Conservation (phyloP, 179 eudicot genomes). For the Dionaea muscipula region DNA sequence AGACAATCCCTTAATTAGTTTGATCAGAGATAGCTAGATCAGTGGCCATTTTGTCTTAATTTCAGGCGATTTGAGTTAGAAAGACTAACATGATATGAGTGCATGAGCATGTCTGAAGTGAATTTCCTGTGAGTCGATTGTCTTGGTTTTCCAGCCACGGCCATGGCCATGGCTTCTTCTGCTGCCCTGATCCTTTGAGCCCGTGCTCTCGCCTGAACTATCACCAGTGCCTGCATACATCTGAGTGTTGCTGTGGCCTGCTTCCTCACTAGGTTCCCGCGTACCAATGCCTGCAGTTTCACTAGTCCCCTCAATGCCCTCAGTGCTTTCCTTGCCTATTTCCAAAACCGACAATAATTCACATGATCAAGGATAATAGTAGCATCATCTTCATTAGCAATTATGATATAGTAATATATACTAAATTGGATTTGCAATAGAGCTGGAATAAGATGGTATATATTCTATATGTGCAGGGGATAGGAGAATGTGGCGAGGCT, state of each 20-base stretch:
- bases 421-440: background rate
- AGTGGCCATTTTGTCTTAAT: too few relatives aligned
- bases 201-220: slow-evolving; percentile 73
- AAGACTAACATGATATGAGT: slow-evolving; percentile 40
- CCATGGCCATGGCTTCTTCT: slow-evolving; percentile 27
- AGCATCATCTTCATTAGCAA: too few relatives aligned
- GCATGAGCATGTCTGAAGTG: slow-evolving; percentile 33
- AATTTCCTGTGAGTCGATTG: slow-evolving; percentile 37
- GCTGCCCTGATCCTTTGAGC: slow-evolving; percentile 47
- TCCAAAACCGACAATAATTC: too few relatives aligned
- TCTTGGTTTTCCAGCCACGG: slow-evolving; percentile 12
- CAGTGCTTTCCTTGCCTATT: slow-evolving; percentile 86
- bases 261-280: slow-evolving; percentile 82
- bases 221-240: slow-evolving; percentile 79
- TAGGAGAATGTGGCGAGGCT: background rate
- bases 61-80: background rate
- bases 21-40: too few relatives aligned
- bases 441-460: too few relatives aligned
- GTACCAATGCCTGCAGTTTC: slow-evolving; percentile 84
- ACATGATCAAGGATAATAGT: too few relatives aligned
- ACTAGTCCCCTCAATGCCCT: slow-evolving; percentile 79
- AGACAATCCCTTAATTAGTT: too few relatives aligned
- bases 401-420: background rate
- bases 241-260: slow-evolving; percentile 74
- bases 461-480: background rate